Evolutionary conservation across 305 asterid species (phyloP).

Genomic region (Andrographis paniculata): DNA sequence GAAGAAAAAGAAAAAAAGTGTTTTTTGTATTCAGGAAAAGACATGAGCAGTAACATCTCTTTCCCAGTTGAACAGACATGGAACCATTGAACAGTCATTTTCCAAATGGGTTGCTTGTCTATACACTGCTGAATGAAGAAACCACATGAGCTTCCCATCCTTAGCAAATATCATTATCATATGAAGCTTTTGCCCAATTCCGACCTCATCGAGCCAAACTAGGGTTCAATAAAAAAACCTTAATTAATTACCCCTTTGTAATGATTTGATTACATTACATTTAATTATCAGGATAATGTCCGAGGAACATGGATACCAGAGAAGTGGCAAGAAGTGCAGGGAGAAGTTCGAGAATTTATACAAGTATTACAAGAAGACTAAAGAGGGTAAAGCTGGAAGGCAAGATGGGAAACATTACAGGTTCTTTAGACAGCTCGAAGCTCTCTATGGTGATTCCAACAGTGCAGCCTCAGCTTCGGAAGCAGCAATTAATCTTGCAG

Average conservation of each 20-base stretch:
- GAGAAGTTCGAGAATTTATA: slow-evolving; percentile 93
- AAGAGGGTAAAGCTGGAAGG: slow-evolving; percentile 83
- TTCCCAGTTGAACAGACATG: slow-evolving; percentile 4
- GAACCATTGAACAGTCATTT: slow-evolving; percentile 16
- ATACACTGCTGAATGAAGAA: slow-evolving; percentile 20
- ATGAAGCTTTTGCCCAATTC: slow-evolving; percentile 10
- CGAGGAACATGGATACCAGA: slow-evolving; percentile 81
- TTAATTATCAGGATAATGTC: slow-evolving; percentile 59
- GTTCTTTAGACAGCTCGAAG: slow-evolving; percentile 91
- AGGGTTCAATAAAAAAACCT: slow-evolving; percentile 31
- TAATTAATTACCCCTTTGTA: not conserved
- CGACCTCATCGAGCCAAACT: slow-evolving; percentile 19
- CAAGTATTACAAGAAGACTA: slow-evolving; percentile 94
- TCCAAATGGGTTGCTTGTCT: slow-evolving; percentile 25
- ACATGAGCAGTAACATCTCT: slow-evolving; percentile 15
- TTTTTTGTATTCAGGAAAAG: slow-evolving; percentile 14
- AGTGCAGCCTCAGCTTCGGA: slow-evolving; percentile 32
- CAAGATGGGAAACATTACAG: slow-evolving; percentile 94
- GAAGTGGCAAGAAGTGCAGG: slow-evolving; percentile 93
- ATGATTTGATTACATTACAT: not conserved
- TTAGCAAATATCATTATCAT: slow-evolving; percentile 34
- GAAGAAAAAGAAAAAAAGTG: too few species aligned
- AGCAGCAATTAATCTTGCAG: slow-evolving; percentile 19
- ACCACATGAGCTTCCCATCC: slow-evolving; percentile 33
- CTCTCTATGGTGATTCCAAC: slow-evolving; percentile 65